Base-by-base conservation (phyloP, 2,329 filamentous ascomycete genomes). In the Exophiala phaeomuriformis region DNA sequence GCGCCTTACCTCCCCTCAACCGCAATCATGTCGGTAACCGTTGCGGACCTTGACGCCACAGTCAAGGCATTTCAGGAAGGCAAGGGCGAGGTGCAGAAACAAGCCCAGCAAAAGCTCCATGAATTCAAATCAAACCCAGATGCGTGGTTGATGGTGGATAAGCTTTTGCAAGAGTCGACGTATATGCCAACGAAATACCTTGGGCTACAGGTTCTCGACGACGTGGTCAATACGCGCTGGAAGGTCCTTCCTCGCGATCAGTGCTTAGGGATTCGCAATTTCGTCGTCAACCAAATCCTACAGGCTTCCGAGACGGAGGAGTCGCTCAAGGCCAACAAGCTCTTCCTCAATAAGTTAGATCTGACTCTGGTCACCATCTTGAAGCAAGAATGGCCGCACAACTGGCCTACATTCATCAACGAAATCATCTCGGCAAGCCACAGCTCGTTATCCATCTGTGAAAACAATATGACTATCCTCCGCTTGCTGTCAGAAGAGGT, bases 321-420 rank as follows among this genome's bases (percentile, higher is more conserved):
- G 67, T 85, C 84, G 61, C 78, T 96, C 63, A 86, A 85, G 70
- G 76, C 81, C 64, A 86, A 97, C 72, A 86, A 88, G 67, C 90
- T 90, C 33, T 82, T 98, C 56, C 78, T 98, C 67, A 97, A 97
- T 80, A 98, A 98, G 77, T 84, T 98, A 58, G 98, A 98, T 68
- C 81, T 98, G 65, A 91, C 97, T 54, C 85, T 98, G 60, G 89
- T 98, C 64, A 96, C 90, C 53, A 91, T 98, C 60, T 77, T 98
- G 67, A 98, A 98, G 79, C 93, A 98, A 74, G 93, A 98, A 73
- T 98, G 93, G 93, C 93, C 93, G 53, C 91, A 97, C 74, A 95
- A 98, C 77, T 98, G 94, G 93, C 93, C 94, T 7, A 95, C 90
- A 19, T 98, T 98, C 73, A 97, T 98, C 80, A 97, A 97, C 77